These are phyloP conservation scores for Borealophlyctis nickersoniae DNA, from an alignment of 192 early-diverging fungal species.

Conservation along the genomic window DNA sequence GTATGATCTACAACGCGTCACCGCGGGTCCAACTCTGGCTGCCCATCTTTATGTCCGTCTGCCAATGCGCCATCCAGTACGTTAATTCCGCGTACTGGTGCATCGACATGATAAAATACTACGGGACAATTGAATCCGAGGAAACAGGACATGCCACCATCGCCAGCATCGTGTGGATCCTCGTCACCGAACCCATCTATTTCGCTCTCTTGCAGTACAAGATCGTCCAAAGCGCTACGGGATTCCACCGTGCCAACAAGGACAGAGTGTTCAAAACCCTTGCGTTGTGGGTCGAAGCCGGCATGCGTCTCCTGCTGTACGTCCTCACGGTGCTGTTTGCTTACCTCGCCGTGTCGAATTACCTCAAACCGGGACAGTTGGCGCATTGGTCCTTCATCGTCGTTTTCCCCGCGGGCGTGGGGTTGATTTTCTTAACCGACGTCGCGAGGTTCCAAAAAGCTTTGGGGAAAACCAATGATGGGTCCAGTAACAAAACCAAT, in stretches of 20 bases:
- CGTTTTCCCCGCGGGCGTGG: background rate
- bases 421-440: background rate
- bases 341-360: background rate
- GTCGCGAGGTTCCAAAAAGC: background rate
- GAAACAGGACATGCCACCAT: background rate
- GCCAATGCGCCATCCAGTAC: background rate
- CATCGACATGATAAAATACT: background rate
- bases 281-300: background rate
- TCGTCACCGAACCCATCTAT: background rate
- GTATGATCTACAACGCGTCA: background rate
- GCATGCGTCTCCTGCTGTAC: background rate
- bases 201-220: constrained; percentile 3
- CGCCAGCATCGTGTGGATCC: background rate
- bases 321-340: background rate
- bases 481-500: too few species aligned
- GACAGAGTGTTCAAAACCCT: too few species aligned
- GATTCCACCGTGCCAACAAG: background rate
- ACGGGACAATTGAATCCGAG: background rate
- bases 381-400: background rate
- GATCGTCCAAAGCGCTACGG: constrained; percentile 1
- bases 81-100: background rate
- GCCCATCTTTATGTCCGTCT: background rate
- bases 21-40: background rate
- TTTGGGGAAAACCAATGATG: too few species aligned
- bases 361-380: background rate